A percentile compares a stretch with the other conserved stretches of the same genome.
Conservation (phyloP, 257 asterid genomes). For the Gentiana straminea region DNA sequence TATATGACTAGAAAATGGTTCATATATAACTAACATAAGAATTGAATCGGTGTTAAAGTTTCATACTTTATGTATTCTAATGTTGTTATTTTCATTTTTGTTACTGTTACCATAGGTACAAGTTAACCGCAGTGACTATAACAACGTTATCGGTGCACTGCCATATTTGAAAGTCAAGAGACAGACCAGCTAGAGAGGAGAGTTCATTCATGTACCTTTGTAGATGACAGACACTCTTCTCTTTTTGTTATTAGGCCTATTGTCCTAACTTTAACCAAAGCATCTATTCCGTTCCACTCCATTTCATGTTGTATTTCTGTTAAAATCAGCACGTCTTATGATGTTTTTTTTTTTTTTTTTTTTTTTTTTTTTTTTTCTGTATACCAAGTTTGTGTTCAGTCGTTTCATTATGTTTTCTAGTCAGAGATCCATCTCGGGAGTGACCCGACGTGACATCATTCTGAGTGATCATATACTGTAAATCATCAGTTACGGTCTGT, state of each 20-base stretch:
- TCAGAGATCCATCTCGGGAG: no score
- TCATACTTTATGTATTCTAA: not conserved
- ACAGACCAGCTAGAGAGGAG: slow-evolving; percentile 31
- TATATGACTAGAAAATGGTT: no score
- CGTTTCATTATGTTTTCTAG: no score
- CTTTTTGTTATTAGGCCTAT: not conserved
- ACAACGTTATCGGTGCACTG: slow-evolving; percentile 89
- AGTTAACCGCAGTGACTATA: slow-evolving; percentile 85
- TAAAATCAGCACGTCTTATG: not conserved
- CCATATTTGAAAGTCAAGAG: slow-evolving; percentile 92
- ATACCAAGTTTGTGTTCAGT: no score
- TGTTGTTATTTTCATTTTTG: slow-evolving; percentile 5
- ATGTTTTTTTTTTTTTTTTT: no score
- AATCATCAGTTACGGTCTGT: no score
- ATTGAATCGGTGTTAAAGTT: not conserved
- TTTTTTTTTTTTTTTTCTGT: no score
- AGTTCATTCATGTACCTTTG: not conserved
- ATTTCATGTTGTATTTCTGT: slow-evolving; percentile 1
- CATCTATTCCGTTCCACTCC: not conserved
- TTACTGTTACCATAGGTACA: slow-evolving; percentile 38
- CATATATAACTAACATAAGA: no score
- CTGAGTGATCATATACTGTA: no score
- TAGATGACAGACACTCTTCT: not conserved
- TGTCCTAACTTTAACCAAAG: not conserved
- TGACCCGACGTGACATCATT: no score